A percentile compares a stretch with the other conserved stretches of the same genome.
Evolutionary conservation across 192 early-diverging fungal genomes (phyloP).

Genomic region (Bifiguratus adelaidae): DNA sequence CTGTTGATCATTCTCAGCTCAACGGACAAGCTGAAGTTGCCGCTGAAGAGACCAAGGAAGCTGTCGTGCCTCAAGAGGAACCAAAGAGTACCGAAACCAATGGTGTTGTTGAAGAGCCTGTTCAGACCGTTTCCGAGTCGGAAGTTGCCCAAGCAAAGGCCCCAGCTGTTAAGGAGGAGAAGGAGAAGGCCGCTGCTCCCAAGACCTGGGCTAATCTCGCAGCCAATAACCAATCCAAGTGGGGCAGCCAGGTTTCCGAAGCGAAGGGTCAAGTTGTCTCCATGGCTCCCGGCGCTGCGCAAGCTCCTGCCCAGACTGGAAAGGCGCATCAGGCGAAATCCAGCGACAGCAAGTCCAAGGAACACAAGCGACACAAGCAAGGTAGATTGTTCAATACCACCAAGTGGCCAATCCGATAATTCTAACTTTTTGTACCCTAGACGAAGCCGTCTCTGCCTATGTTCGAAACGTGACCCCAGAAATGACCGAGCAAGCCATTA

Average conservation of each 20-base stretch:
- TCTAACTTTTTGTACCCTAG: too few relatives aligned
- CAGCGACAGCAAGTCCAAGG: slow-evolving; percentile 3
- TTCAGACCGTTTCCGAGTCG: slow-evolving; percentile 21
- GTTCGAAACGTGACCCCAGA: not conserved
- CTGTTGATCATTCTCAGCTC: too few relatives aligned
- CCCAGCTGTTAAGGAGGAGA: slow-evolving; percentile 17
- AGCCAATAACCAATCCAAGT: slow-evolving; percentile 40
- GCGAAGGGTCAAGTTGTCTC: slow-evolving; percentile 41
- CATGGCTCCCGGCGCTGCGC: slow-evolving; percentile 10
- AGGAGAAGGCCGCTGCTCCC: slow-evolving; percentile 40
- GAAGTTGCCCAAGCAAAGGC: slow-evolving; percentile 25
- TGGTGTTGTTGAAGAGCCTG: slow-evolving; percentile 10
- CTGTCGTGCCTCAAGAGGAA: not conserved
- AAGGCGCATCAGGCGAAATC: not conserved
- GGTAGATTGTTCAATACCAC: too few relatives aligned
- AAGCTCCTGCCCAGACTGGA: not conserved
- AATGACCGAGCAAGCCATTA: not conserved
- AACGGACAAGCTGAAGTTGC: slow-evolving; percentile 3
- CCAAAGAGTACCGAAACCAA: slow-evolving; percentile 2
- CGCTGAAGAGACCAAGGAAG: slow-evolving; percentile 10
- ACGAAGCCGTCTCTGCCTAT: too few relatives aligned
- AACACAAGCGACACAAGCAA: too few relatives aligned
- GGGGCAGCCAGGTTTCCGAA: slow-evolving; percentile 39
- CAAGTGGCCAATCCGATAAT: too few relatives aligned
- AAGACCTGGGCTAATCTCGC: slow-evolving; percentile 74